Percentiles rank a stretch among this genome's conserved stretches.
Conservation (phyloP, 352 stramenopile species). For the Phytophthora chlamydospora region DNA sequence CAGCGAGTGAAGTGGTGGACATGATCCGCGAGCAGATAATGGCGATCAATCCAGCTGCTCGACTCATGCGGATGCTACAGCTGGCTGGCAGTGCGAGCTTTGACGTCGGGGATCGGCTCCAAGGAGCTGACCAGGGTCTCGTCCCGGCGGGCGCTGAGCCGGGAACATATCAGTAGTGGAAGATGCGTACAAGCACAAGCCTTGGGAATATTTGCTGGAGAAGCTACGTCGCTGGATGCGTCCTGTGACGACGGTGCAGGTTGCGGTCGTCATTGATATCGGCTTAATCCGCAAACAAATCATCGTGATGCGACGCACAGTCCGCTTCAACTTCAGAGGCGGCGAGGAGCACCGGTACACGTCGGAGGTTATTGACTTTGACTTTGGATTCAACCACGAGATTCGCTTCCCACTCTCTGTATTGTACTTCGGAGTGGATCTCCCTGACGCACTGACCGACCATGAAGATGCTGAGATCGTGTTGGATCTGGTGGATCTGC, state of each 20-base stretch:
- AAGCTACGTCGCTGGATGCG: slow-evolving; percentile 31
- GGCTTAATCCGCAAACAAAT: slow-evolving; percentile 8
- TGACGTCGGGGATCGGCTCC: slow-evolving; percentile 21
- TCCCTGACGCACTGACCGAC: slow-evolving; percentile 1
- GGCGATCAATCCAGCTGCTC: not conserved
- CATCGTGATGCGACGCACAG: slow-evolving; percentile 9
- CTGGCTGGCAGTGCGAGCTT: not conserved
- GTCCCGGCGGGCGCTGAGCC: slow-evolving; percentile 3
- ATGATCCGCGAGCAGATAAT: slow-evolving; percentile 12
- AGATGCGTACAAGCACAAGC: slow-evolving; percentile 16
- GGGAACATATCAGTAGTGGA: slow-evolving; percentile 10
- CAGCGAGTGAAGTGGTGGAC: slow-evolving; percentile 7
- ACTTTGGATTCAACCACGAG: not conserved
- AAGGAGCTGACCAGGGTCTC: slow-evolving; percentile 15
- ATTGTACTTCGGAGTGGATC: slow-evolving; percentile 5
- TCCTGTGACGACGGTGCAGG: slow-evolving; percentile 12
- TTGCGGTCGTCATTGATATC: slow-evolving; percentile 21
- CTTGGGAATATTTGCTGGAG: slow-evolving; percentile 11
- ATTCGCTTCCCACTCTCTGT: not conserved
- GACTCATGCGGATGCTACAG: slow-evolving; percentile 8
- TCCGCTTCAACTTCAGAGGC: slow-evolving; percentile 8
- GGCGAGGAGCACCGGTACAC: not conserved
- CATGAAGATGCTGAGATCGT: slow-evolving; percentile 2
- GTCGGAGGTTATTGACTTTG: slow-evolving; percentile 9
- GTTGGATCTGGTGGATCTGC: slow-evolving; percentile 9